A percentile compares a stretch with the other conserved stretches of the same genome.
Conservation (phyloP, 2,329 filamentous ascomycete species). For the Fusarium heterosporum region DNA sequence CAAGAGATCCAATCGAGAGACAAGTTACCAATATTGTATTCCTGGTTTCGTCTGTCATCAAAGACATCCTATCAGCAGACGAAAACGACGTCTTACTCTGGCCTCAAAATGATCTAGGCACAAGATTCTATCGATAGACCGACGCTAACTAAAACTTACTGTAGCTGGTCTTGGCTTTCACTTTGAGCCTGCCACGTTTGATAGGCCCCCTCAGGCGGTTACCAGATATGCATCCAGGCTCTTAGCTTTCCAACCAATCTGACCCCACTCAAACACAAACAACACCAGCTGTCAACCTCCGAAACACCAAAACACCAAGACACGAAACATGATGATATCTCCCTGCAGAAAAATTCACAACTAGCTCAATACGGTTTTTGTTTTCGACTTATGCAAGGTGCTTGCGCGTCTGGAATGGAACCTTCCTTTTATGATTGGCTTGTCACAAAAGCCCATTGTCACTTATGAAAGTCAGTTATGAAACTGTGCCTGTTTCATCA, state of each 20-base stretch:
- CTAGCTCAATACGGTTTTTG: conserved; percentile 12
- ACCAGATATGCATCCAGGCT: conserved; percentile 7
- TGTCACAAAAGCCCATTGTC: conserved; percentile 5
- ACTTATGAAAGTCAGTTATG: conserved; percentile 26
- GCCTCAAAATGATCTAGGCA: conserved; percentile 19
- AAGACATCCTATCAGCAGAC: background rate
- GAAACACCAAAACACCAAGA: conserved; percentile 40
- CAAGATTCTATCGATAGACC: conserved; percentile 1
- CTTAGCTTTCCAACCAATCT: conserved; percentile 16
- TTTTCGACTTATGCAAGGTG: conserved; percentile 18
- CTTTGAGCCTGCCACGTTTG: conserved; percentile 35
- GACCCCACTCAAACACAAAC: conserved; percentile 24
- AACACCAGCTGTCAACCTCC: conserved; percentile 13
- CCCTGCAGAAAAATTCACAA: conserved; percentile 17
- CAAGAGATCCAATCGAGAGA: conserved; percentile 16
- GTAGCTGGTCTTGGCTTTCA: conserved; percentile 18
- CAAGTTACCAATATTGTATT: background rate
- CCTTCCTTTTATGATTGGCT: conserved; percentile 28
- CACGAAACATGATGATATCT: conserved; percentile 36
- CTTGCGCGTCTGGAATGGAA: conserved; percentile 10
- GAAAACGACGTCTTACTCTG: conserved; percentile 22
- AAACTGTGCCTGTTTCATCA: conserved; percentile 45
- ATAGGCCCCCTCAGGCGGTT: conserved; percentile 38
- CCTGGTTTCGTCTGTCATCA: conserved; percentile 14
- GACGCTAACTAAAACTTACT: conserved; percentile 24